Conservation (phyloP, 345 rosid species). For the Viola odorata region DNA sequence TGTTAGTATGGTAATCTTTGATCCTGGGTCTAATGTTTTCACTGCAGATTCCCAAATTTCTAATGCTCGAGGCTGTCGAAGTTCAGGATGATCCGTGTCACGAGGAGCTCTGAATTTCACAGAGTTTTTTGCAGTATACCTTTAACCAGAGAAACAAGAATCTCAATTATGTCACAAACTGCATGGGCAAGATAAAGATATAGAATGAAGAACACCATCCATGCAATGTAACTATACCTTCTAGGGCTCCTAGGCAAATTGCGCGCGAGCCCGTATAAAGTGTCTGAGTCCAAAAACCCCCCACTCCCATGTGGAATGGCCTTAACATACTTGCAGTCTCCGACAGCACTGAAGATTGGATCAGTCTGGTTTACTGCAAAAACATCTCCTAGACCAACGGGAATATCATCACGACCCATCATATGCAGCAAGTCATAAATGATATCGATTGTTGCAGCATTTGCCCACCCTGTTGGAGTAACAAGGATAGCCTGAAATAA, state of each 20-base stretch:
- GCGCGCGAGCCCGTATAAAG: conserved; percentile 83
- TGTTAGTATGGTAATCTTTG: conserved; percentile 63
- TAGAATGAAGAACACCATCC: not conserved
- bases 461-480: conserved; percentile 93
- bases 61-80: conserved; percentile 60
- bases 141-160: conserved; percentile 13
- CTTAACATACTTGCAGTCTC: conserved; percentile 69
- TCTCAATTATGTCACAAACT: conserved; percentile 4
- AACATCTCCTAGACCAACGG: conserved; percentile 68
- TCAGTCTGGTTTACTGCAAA: conserved; percentile 70
- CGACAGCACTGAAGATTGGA: conserved; percentile 38
- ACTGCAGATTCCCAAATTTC: conserved; percentile 61
- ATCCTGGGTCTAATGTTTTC: conserved; percentile 32
- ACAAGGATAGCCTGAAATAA: conserved; percentile 65
- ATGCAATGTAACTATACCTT: conserved; percentile 34
- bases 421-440: conserved; percentile 85
- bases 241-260: conserved; percentile 77
- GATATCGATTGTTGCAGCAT: conserved; percentile 80
- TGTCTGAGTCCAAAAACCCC: conserved; percentile 80
- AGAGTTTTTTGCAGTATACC: conserved; percentile 79
- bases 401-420: conserved; percentile 99
- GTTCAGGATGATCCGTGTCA: conserved; percentile 62
- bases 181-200: not conserved
- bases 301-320: conserved; percentile 81
- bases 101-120: conserved; percentile 58